Conservation (phyloP, 2,329 filamentous ascomycete species). For the Westerdykella aurantiaca region DNA sequence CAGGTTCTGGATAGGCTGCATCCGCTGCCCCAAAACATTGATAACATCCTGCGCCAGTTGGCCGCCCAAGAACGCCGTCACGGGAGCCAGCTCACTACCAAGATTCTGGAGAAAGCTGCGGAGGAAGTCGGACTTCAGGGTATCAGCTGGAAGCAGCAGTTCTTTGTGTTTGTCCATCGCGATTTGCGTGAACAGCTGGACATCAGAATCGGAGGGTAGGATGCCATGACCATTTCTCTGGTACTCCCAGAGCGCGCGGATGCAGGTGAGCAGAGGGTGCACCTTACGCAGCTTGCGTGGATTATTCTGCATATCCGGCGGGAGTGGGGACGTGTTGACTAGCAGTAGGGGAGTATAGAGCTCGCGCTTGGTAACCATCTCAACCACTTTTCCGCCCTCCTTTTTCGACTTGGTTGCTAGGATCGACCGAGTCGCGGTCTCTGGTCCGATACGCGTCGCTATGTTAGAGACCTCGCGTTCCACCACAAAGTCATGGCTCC, state of each 20-base stretch:
- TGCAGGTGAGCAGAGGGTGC: conserved; percentile 76
- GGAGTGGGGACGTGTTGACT: conserved; percentile 71
- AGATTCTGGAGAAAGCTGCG: conserved; percentile 83
- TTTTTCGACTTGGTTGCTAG: conserved; percentile 63
- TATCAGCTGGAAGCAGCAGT: conserved; percentile 44
- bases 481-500: conserved; percentile 83
- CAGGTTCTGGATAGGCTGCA: conserved; percentile 95
- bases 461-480: conserved; percentile 78
- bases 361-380: conserved; percentile 88
- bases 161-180: conserved; percentile 73
- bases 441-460: conserved; percentile 51
- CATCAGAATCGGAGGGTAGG: conserved; percentile 55
- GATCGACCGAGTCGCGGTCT: conserved; percentile 73
- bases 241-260: conserved; percentile 89
- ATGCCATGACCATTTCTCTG: conserved; percentile 46
- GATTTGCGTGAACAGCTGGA: conserved; percentile 69
- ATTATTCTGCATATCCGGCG: conserved; percentile 61
- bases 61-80: conserved; percentile 83
- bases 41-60: conserved; percentile 94
- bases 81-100: conserved; percentile 75
- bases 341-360: conserved; percentile 81
- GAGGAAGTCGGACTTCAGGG: conserved; percentile 56
- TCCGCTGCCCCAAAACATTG: conserved; percentile 82
- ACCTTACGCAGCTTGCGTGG: conserved; percentile 66
- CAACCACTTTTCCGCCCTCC: conserved; percentile 61